A percentile compares a stretch with the other conserved stretches of the same genome.
Evolutionary conservation across 352 stramenopile species (phyloP).

Genomic region (Phytophthora sojae): DNA sequence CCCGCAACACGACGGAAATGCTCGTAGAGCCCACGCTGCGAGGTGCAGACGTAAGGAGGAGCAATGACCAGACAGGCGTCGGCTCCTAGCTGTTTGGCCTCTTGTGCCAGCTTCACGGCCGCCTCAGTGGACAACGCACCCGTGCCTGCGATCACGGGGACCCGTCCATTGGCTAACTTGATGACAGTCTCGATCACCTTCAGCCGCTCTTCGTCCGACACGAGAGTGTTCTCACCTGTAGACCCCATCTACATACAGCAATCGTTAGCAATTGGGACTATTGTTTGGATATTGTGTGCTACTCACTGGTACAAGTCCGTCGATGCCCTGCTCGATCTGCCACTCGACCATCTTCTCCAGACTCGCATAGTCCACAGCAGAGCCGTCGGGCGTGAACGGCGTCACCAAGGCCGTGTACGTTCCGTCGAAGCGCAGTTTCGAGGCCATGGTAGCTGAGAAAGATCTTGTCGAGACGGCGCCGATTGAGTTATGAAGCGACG

Average conservation of each 20-base stretch:
- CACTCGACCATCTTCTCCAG: constrained; percentile 89
- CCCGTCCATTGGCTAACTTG: constrained; percentile 72
- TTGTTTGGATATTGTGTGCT: not conserved
- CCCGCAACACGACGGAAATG: constrained; percentile 90
- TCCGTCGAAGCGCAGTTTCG: constrained; percentile 70
- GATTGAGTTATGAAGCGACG: constrained; percentile 13
- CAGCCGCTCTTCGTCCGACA: constrained; percentile 94
- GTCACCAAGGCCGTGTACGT: constrained; percentile 94
- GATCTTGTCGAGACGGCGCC: constrained; percentile 7
- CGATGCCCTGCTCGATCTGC: constrained; percentile 92
- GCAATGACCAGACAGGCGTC: constrained; percentile 96
- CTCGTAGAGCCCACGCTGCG: constrained; percentile 93
- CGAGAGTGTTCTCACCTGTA: constrained; percentile 94
- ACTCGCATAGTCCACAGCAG: constrained; percentile 90
- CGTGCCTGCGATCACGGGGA: constrained; percentile 96
- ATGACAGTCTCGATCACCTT: constrained; percentile 91
- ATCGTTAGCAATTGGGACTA: not conserved
- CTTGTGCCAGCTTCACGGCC: constrained; percentile 70
- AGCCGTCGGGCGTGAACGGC: constrained; percentile 91
- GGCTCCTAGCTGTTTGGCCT: constrained; percentile 91
- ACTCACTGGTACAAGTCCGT: constrained; percentile 92
- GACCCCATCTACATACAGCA: constrained; percentile 82
- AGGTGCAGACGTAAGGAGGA: constrained; percentile 98
- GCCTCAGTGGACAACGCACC: constrained; percentile 91
- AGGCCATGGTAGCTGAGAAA: constrained; percentile 19